Evolutionary conservation across 306 rosid species (phyloP), one percentile per base, ranked within the genome.

Genomic region (Glycyrrhiza uralensis): DNA sequence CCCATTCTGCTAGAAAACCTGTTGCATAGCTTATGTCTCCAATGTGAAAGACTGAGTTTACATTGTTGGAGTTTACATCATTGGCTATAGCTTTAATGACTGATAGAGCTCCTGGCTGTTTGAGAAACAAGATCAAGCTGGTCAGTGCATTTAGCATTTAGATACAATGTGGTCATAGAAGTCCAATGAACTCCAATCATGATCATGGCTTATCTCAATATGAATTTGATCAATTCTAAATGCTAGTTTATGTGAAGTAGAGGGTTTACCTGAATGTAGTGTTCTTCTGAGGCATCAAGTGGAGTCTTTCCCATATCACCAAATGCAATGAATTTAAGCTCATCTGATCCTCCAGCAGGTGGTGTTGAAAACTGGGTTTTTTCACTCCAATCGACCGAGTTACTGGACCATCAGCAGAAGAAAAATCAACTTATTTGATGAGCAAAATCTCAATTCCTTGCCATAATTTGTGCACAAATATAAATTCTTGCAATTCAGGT

Each of bases 271-370:
- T 93, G 98, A 86, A 93, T 93, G 79, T 86, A 93, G 80, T 90
- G 98, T 78, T 90, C 96, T 14, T 69, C 29, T 3, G 97, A 86
- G 69, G 80, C 59, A 71, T 93, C 98, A 7, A 79, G 88, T 47
- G 98, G 97, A 64, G 97, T 86, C 74, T 93, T 93, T 20, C 98
- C 98, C 98, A 93, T 89, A 32, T 93, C 97, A 23, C 97, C 97
- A 55, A 33, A 90, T 68, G 96, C 81, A 12, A 93, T 45, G 76
- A 93, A 93, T 29, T 19, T 87, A 54, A 90, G 69, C 49, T 90
- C 89, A 22, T 80, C 81, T 11, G 87, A 79, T 52, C 89, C 98
- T 61, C 92, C 97, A 2, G 87, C 90, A 1, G 98, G 96, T 0
- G 98, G 98, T 44, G 96, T 87, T 26, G 76, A 55, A 64, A 89